Conservation (phyloP, 2,329 filamentous ascomycete species). For the Rosellinia necatrix region DNA sequence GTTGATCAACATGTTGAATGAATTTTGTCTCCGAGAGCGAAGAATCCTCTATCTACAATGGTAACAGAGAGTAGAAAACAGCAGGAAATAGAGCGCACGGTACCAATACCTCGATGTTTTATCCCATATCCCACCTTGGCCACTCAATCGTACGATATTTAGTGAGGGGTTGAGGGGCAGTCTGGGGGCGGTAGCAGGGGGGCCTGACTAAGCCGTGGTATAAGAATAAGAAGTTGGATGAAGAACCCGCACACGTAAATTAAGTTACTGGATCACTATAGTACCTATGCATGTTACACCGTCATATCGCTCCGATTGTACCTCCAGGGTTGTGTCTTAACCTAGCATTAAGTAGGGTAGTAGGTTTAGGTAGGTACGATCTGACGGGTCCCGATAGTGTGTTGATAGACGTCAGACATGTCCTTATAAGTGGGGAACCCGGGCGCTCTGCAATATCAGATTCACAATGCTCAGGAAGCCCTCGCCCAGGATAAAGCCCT, state of each 20-base stretch:
- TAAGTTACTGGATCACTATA: no score
- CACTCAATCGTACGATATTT: not conserved
- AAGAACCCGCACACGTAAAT: no score
- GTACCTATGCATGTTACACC: not conserved
- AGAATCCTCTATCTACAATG: not conserved
- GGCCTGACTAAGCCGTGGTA: not conserved
- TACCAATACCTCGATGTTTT: not conserved
- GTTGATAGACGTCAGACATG: not conserved
- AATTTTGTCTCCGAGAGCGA: slow-evolving; percentile 14
- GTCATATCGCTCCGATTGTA: not conserved
- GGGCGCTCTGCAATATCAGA: slow-evolving; percentile 75
- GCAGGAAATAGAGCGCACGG: not conserved
- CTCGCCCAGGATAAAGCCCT: slow-evolving; percentile 90
- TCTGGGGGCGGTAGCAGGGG: no score
- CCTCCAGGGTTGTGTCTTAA: not conserved
- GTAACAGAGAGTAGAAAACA: not conserved
- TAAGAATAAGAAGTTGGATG: not conserved
- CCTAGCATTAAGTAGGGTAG: no score
- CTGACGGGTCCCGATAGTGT: not conserved
- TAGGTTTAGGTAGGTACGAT: no score
- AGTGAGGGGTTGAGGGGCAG: not conserved
- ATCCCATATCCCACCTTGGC: no score
- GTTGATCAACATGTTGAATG: slow-evolving; percentile 56
- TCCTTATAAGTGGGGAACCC: slow-evolving; percentile 72
- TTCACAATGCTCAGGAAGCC: slow-evolving; percentile 92